phyloP scores from a whole-genome alignment of 1,284 basidiomycete genomes.

The Sanghuangporus weigelae region DNA sequence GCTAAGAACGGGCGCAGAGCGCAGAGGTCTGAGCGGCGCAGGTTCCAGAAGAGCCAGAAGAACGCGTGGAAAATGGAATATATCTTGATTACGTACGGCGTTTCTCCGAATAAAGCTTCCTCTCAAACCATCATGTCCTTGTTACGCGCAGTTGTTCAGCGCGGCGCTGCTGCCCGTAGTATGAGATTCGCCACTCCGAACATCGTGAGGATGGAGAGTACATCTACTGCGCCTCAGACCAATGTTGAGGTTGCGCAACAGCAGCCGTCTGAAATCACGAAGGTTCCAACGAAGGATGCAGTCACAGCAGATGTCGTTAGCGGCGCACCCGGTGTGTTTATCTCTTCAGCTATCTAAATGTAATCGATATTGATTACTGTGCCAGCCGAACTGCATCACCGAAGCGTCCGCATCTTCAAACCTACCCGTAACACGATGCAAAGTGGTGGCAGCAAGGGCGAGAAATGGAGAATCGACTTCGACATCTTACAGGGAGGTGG shows the following conservation, averaged over 20 bases:
- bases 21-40: background rate
- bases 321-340: slow-evolving; percentile 65
- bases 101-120: background rate
- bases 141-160: slow-evolving; percentile 6
- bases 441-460: slow-evolving; percentile 82
- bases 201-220: slow-evolving; percentile 1
- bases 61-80: background rate
- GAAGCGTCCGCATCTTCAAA: slow-evolving; percentile 89
- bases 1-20: background rate
- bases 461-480: slow-evolving; percentile 94
- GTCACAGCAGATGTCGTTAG: slow-evolving; percentile 72
- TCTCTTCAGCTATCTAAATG: background rate
- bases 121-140: slow-evolving; percentile 15
- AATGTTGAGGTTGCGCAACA: slow-evolving; percentile 19
- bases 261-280: slow-evolving; percentile 32
- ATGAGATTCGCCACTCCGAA: background rate
- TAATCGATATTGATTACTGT: background rate
- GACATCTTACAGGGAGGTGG: slow-evolving; percentile 86
- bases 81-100: background rate
- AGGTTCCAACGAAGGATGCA: slow-evolving; percentile 44
- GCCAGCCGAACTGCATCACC: slow-evolving; percentile 78
- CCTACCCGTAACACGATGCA: slow-evolving; percentile 96
- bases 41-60: background rate
- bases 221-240: slow-evolving; percentile 7
- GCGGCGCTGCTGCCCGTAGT: background rate